A percentile compares a stretch with the other conserved stretches of the same genome.
Evolutionary conservation across 2,329 filamentous ascomycete genomes (phyloP).

Genomic region (Pestalotiopsis sp.): DNA sequence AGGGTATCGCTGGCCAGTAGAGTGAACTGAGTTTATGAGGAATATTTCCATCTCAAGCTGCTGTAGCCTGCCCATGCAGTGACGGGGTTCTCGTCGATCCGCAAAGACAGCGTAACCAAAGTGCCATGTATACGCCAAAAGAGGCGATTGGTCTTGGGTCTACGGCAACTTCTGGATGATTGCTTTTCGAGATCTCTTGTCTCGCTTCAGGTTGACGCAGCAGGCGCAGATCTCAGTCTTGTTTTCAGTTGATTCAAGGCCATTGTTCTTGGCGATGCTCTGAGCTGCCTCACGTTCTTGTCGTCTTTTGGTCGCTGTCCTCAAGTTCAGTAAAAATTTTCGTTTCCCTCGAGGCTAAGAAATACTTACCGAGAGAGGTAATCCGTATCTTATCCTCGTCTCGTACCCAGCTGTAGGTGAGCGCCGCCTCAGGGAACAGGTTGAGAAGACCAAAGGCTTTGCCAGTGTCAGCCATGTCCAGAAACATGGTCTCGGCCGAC

Average conservation of each 20-base stretch:
- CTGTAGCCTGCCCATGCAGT: background rate
- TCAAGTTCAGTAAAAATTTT: background rate
- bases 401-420: conserved; percentile 48
- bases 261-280: conserved; percentile 18
- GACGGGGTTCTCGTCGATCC: background rate
- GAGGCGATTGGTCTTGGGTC: no score
- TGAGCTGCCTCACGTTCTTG: conserved; percentile 20
- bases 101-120: background rate
- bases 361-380: conserved; percentile 42
- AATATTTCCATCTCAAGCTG: background rate
- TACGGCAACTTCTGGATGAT: background rate
- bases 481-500: conserved; percentile 17
- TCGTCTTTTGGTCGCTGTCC: conserved; percentile 21
- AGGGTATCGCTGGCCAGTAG: background rate
- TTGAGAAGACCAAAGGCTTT: conserved; percentile 29
- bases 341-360: background rate
- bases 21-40: background rate
- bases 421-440: conserved; percentile 50
- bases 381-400: conserved; percentile 39
- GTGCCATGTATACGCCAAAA: background rate
- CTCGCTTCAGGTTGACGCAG: conserved; percentile 22
- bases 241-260: conserved; percentile 24
- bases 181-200: background rate
- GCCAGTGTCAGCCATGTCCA: background rate
- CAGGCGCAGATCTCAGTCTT: conserved; percentile 25